Percentiles rank a stretch among this genome's conserved stretches.
These are phyloP conservation scores for Colletotrichum lini DNA, from an alignment of 2,329 filamentous ascomycete genomes.

Conservation along the genomic window DNA sequence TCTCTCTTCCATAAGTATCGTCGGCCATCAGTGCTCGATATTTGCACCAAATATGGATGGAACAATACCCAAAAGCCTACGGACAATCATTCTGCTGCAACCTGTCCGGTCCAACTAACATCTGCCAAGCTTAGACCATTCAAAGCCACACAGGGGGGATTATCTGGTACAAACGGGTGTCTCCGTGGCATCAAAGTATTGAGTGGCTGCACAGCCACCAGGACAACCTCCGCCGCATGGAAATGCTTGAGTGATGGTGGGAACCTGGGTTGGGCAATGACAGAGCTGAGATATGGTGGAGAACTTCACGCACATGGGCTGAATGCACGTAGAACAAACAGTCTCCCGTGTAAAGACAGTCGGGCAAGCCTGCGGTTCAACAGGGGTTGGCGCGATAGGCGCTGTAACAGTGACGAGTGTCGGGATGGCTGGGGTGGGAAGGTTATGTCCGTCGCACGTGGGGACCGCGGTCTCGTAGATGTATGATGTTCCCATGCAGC, in stretches of 20 bases:
- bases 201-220: slow-evolving; percentile 31
- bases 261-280: slow-evolving; percentile 26
- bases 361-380: slow-evolving; percentile 13
- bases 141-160: too few species aligned
- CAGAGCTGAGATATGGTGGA: slow-evolving; percentile 33
- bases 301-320: slow-evolving; percentile 4
- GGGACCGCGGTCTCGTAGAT: slow-evolving; percentile 23
- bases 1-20: too few species aligned
- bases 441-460: neutral
- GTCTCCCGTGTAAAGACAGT: slow-evolving; percentile 22
- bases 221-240: slow-evolving; percentile 30
- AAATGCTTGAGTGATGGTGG: slow-evolving; percentile 24
- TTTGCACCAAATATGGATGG: too few species aligned
- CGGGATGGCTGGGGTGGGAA: neutral
- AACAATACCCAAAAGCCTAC: too few species aligned
- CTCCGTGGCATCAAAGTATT: slow-evolving; percentile 29
- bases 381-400: neutral
- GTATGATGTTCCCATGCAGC: slow-evolving; percentile 37
- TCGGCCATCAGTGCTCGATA: too few species aligned
- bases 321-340: slow-evolving; percentile 31
- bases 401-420: neutral
- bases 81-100: too few species aligned
- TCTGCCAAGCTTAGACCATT: too few species aligned
- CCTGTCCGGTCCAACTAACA: neutral
- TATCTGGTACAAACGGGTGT: slow-evolving; percentile 21